These are phyloP conservation scores for Camelina hispida DNA, from an alignment of 345 rosid genomes.

Conservation along the genomic window DNA sequence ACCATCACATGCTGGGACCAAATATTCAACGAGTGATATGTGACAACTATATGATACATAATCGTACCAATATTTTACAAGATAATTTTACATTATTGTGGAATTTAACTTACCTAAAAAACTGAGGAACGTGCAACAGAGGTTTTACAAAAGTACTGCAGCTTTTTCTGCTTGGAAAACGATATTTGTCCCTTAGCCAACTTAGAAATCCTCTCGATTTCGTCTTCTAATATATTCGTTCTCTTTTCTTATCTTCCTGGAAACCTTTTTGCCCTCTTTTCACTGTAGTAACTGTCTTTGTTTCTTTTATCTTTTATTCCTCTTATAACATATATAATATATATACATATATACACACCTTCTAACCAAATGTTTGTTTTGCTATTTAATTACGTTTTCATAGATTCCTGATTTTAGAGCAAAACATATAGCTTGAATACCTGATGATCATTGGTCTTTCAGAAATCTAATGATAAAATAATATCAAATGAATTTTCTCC, in stretches of 20 bases:
- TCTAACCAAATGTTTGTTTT: too few relatives aligned
- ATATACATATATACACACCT: too few relatives aligned
- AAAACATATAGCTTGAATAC: neutral
- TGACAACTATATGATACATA: conserved; percentile 38
- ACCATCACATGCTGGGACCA: conserved; percentile 37
- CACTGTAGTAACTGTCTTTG: neutral
- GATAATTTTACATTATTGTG: conserved; percentile 10
- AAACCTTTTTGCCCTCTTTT: conserved; percentile 9
- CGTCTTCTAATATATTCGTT: conserved; percentile 16
- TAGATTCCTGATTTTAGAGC: neutral
- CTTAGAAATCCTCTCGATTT: conserved; percentile 17
- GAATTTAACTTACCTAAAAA: conserved; percentile 15
- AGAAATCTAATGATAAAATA: too few relatives aligned
- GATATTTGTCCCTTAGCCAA: conserved; percentile 28
- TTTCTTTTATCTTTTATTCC: neutral
- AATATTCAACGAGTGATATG: conserved; percentile 28
- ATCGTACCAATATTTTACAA: conserved; percentile 29
- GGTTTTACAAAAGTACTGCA: conserved; percentile 26
- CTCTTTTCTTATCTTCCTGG: conserved; percentile 27
- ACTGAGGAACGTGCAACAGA: conserved; percentile 20
- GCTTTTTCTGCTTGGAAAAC: conserved; percentile 31
- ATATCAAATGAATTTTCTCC: too few relatives aligned
- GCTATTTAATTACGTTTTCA: neutral
- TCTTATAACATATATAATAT: too few relatives aligned
- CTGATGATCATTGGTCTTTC: neutral